Conservation (phyloP, 108 stramenopile species). For the Mayamaea pseudoterrestris region DNA sequence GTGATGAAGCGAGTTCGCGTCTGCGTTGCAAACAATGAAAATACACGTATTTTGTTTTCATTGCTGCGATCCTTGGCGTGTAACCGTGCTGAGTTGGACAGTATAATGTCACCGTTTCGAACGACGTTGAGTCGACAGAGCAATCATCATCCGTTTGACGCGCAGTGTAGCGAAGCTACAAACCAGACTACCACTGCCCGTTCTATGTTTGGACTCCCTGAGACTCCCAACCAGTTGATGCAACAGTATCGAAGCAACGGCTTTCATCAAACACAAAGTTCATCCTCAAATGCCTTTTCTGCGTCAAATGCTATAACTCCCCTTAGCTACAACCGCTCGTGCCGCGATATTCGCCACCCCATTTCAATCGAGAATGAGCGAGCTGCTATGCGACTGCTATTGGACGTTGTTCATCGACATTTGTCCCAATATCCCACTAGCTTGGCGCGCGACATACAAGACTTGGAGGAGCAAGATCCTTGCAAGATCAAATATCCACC, state of each 20-base stretch:
- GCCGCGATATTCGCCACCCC: conserved; percentile 76
- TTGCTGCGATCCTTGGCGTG: conserved; percentile 71
- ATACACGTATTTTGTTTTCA: conserved; percentile 73
- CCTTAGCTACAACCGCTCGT: conserved; percentile 38
- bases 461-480: conserved; percentile 46
- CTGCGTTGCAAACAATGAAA: conserved; percentile 93
- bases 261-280: no score
- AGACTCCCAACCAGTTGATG: conserved; percentile 6
- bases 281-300: background rate
- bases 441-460: conserved; percentile 49
- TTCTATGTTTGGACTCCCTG: conserved; percentile 29
- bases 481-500: conserved; percentile 42
- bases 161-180: no score
- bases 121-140: conserved; percentile 1
- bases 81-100: conserved; percentile 48
- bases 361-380: conserved; percentile 68
- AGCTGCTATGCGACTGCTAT: conserved; percentile 55
- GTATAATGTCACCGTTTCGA: conserved; percentile 27
- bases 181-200: conserved; percentile 14
- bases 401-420: conserved; percentile 39
- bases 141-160: conserved; percentile 8
- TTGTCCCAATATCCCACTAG: conserved; percentile 73
- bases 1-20: conserved; percentile 75
- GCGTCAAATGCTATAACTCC: conserved; percentile 1
- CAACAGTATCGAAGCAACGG: no score